Evolutionary conservation across 1,139 yeast genomes (phyloP).

Genomic region (Geotrichum europaeum): DNA sequence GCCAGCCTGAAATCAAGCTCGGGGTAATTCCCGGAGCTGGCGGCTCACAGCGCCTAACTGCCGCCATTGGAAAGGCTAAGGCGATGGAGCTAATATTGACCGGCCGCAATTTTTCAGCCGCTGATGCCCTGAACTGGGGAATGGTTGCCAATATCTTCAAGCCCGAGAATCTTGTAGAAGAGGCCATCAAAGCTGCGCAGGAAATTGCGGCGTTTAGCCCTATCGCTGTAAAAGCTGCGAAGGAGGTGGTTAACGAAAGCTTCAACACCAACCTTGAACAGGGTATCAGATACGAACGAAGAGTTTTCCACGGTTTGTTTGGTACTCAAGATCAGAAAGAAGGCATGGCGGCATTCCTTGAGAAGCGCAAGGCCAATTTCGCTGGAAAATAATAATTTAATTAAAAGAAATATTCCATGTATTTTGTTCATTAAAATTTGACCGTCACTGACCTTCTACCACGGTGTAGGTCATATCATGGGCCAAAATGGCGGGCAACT

Average conservation of each 20-base stretch:
- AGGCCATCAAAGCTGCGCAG: conserved; percentile 43
- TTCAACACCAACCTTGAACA: conserved; percentile 36
- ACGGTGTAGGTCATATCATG: not conserved
- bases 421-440: not conserved
- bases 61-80: conserved; percentile 44
- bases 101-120: conserved; percentile 42
- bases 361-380: conserved; percentile 42
- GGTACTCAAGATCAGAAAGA: conserved; percentile 45
- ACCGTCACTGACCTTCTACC: not conserved
- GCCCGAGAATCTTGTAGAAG: conserved; percentile 38
- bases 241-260: conserved; percentile 42
- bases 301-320: conserved; percentile 42
- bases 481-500: not conserved
- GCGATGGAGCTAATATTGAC: conserved; percentile 47
- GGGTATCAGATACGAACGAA: conserved; percentile 42
- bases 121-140: conserved; percentile 45
- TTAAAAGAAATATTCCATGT: not conserved
- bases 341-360: conserved; percentile 47
- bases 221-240: conserved; percentile 44
- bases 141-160: conserved; percentile 41
- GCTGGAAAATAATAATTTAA: conserved; percentile 28
- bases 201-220: conserved; percentile 40
- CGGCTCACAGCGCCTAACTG: conserved; percentile 45
- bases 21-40: conserved; percentile 53
- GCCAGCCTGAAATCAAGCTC: conserved; percentile 51